Base-by-base conservation (phyloP, 805 yeast genomes). In the Maudiozyma barnettii region DNA sequence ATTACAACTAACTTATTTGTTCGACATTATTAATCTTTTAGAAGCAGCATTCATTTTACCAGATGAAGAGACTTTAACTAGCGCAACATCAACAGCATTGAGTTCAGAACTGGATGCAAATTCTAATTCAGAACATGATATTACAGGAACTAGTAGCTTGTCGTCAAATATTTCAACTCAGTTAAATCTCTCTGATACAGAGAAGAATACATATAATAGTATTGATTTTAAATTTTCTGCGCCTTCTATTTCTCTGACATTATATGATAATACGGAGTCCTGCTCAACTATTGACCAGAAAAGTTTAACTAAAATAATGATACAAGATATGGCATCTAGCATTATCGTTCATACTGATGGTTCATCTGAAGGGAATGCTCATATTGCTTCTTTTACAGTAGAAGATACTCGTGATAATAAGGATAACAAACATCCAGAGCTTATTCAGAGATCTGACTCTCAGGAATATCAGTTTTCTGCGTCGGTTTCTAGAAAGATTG, bases 381-480 rank as follows among this genome's bases (percentile, higher is more conserved):
- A 76, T 47, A 72, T 88, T 26, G 76, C 79, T 39, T 79, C 96
- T 0, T 83, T 93, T 55, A 78, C 82, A 2, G 84, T 90, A 2
- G 78, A 77, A 46, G 99, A 93, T 65, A 76, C 80, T 3, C 73
- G 98, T 53, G 63, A 65, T 21, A 67, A 68, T 6, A 76, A 75
- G 19, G 78, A 74, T 29, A 91, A 84, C 67, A 78, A 78, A 54
- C 91, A 87, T 66, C 75, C 84, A 0, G 84, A 90, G 50, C 79
- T 93, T 30, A 80, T 93, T 39, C 97, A 98, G 1, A 76, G 78
- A 22, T 73, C 77, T 2, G 66, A 72, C 8, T 76, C 79, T 33
- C 79, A 75, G 1, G 78, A 79, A 20, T 71, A 84, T 54, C 98
- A 93, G 59, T 81, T 93, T 51, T 70, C 77, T 67, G 79, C 84